Base-by-base conservation (phyloP, 1,284 basidiomycete species). In the Pisolithus thermaeus region DNA sequence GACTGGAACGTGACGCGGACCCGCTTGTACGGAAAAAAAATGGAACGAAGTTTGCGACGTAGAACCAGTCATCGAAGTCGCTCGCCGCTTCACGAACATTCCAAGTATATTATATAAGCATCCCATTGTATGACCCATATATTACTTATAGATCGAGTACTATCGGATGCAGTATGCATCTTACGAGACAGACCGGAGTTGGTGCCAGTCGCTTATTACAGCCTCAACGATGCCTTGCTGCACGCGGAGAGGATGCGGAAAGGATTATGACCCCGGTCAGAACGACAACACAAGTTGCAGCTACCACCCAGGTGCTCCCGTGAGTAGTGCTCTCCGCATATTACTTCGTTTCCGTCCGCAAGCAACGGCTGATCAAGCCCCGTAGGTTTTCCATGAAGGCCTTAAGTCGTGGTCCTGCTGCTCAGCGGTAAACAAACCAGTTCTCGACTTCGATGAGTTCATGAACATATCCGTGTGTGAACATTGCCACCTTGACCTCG, bases 321-420 rank as follows among this genome's bases (percentile, higher is more conserved):
- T 91, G 63, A 70, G 83, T 35, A 61, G 32, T 30, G 37, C 35
- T 30, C 12, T 27, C 50, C 57, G 32, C 40, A 37, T n/a, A 28
- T 28, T 37, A 42, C 32, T n/a, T 22, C 42, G 36, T 32, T 22
- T 41, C 23, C 47, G 40, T 45, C 56, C 20, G 35, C 44, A 50
- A 52, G 55, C 54, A 43, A 28, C 51, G 54, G 41, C 52, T 35
- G 3, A 35, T 35, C 32, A 12, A 14, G 51, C 49, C 49, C 48
- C 48, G 49, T 60, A 92, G 90, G 79, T 94, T 39, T 96, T 97
- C 65, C 93, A 97, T 64, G 95, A 97, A 70, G 94, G 94, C 3
- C 75, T 94, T 46, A 97, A 97, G 67, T 93, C 90, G 27, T 96
- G 92, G 91, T 90, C 89, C 57, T 97, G 94, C 69, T 97, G 94